A percentile compares a stretch with the other conserved stretches of the same genome.
These are phyloP conservation scores for Penicillium bovifimosum DNA, from an alignment of 495 filamentous ascomycete genomes.

Conservation along the genomic window DNA sequence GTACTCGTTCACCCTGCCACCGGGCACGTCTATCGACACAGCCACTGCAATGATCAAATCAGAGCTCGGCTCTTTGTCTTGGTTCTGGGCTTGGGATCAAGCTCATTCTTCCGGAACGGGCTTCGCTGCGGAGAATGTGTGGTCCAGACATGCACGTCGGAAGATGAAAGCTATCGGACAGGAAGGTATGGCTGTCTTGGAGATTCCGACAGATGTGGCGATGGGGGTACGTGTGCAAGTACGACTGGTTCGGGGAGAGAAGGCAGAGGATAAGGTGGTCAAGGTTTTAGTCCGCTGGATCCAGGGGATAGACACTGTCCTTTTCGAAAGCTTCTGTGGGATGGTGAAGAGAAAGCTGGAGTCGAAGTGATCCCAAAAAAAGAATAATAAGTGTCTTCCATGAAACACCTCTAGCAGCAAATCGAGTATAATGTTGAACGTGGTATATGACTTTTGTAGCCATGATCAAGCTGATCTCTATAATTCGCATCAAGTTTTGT, in stretches of 20 bases:
- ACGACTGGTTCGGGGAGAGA: slow-evolving; percentile 21
- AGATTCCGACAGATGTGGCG: slow-evolving; percentile 20
- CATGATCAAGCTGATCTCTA: background rate
- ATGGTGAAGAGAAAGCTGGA: slow-evolving; percentile 60
- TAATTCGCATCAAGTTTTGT: slow-evolving; percentile 1
- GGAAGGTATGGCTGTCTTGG: slow-evolving; percentile 22
- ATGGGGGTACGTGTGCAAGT: slow-evolving; percentile 46
- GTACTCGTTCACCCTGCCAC: slow-evolving; percentile 42
- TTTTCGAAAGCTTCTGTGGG: slow-evolving; percentile 88
- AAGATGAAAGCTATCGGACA: slow-evolving; percentile 35
- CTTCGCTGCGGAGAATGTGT: slow-evolving; percentile 60
- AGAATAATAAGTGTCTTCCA: background rate
- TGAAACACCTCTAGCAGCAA: background rate
- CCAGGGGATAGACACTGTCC: slow-evolving; percentile 62
- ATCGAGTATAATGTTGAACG: background rate
- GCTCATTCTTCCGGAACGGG: slow-evolving; percentile 44
- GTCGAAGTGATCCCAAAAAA: background rate
- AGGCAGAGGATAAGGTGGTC: slow-evolving; percentile 19
- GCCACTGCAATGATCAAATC: slow-evolving; percentile 31
- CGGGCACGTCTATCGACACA: slow-evolving; percentile 21
- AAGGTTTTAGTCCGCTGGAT: slow-evolving; percentile 62
- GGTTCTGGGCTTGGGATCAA: slow-evolving; percentile 49
- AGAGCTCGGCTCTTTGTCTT: slow-evolving; percentile 39
- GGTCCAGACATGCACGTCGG: slow-evolving; percentile 61
- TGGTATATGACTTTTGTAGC: background rate